Conservation (phyloP, 805 yeast genomes). For the Osmozyma mogii region DNA sequence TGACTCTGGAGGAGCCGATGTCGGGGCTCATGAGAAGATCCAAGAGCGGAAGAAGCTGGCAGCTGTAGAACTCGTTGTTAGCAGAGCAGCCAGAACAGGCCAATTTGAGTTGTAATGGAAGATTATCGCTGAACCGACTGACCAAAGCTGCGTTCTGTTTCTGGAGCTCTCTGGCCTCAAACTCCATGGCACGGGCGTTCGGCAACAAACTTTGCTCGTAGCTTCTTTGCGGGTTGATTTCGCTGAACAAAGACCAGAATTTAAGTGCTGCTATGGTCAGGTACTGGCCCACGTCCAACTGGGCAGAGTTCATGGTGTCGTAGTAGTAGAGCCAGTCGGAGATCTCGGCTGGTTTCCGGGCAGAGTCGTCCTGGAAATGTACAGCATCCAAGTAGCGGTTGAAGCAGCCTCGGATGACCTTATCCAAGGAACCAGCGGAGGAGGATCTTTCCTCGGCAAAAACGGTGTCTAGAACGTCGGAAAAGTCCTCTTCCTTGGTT, state of each 20-base stretch:
- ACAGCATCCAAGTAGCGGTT: constrained; percentile 52
- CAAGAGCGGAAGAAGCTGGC: constrained; percentile 28
- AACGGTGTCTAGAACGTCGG: constrained; percentile 37
- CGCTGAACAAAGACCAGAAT: constrained; percentile 58
- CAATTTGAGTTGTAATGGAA: constrained; percentile 21
- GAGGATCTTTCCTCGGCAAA: constrained; percentile 32
- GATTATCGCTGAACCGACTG: constrained; percentile 20
- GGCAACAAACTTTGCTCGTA: constrained; percentile 19
- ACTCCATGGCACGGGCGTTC: constrained; percentile 26
- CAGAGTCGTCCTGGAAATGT: constrained; percentile 52
- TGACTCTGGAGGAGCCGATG: constrained; percentile 15
- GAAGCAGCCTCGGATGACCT: constrained; percentile 66
- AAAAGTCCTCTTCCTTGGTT: constrained; percentile 41
- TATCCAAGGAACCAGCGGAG: constrained; percentile 44
- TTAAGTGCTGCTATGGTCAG: constrained; percentile 50
- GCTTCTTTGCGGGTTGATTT: constrained; percentile 32
- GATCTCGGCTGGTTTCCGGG: constrained; percentile 49
- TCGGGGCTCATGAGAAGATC: constrained; percentile 25
- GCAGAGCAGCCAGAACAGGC: constrained; percentile 20
- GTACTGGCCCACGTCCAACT: constrained; percentile 44
- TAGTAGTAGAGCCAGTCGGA: constrained; percentile 74
- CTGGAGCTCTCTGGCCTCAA: constrained; percentile 30
- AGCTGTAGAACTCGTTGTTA: constrained; percentile 16
- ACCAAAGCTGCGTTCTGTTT: constrained; percentile 26
- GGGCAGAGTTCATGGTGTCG: constrained; percentile 42